phyloP scores from a whole-genome alignment of 768 basidiomycete species.

The Suillus lakei region DNA sequence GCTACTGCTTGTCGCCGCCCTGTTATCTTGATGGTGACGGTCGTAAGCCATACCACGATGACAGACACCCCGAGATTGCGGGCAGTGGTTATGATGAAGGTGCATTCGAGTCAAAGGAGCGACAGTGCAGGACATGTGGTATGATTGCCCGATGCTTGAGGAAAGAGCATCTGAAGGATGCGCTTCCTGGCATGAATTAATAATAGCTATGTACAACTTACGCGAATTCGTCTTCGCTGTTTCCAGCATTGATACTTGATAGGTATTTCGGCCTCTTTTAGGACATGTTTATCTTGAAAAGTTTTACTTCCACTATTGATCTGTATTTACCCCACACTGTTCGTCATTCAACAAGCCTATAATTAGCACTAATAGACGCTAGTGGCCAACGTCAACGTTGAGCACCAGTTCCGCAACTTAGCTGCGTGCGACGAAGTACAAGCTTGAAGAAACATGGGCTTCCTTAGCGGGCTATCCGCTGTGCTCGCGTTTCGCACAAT shows the following conservation, averaged over 20 bases:
- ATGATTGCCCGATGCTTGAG: constrained; percentile 23
- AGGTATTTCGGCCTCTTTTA: no score
- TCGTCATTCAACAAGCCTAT: neutral
- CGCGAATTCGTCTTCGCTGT: neutral
- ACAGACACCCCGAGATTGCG: neutral
- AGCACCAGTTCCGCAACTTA: neutral
- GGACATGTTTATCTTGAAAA: no score
- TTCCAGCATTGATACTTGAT: neutral
- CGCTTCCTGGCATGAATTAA: constrained; percentile 17
- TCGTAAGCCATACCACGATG: neutral
- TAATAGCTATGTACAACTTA: neutral
- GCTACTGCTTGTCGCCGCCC: neutral
- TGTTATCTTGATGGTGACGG: neutral
- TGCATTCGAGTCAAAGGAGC: constrained; percentile 21
- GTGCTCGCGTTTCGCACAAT: constrained; percentile 43
- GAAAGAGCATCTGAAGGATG: constrained; percentile 27
- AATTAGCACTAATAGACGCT: neutral
- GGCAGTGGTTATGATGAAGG: neutral
- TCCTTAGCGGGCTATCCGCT: constrained; percentile 27
- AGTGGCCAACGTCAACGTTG: neutral
- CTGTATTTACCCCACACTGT: neutral
- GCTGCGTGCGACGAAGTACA: neutral
- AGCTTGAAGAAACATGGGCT: constrained; percentile 22
- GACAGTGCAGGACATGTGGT: constrained; percentile 23
- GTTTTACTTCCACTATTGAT: no score